These are phyloP conservation scores for Botrytis aclada DNA, from an alignment of 2,329 filamentous ascomycete genomes.

Conservation along the genomic window DNA sequence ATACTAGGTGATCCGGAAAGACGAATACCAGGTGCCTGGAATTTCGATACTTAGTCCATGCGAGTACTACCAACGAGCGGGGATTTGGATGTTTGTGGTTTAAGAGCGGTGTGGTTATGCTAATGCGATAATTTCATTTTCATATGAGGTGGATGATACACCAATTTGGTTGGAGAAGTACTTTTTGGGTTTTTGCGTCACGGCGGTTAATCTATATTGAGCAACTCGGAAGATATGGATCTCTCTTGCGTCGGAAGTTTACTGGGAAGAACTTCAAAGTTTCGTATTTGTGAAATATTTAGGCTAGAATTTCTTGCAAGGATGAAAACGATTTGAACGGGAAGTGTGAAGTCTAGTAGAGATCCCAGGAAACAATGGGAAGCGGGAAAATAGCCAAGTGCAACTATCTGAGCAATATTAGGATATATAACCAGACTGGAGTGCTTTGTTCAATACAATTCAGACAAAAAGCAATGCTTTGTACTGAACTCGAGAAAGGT, in stretches of 20 bases:
- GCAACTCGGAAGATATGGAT: neutral
- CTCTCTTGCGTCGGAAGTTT: neutral
- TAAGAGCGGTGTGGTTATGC: fast-evolving
- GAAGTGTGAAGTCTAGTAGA: neutral
- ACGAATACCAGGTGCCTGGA: neutral
- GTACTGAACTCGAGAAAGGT: neutral
- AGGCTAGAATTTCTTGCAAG: neutral
- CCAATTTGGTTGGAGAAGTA: neutral
- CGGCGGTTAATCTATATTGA: neutral
- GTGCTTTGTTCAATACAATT: neutral
- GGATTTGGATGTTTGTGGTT: no score
- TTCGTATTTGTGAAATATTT: neutral
- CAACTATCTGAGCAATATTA: neutral
- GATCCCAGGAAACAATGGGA: fast-evolving
- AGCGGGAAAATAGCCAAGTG: neutral
- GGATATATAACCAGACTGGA: neutral
- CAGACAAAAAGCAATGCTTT: neutral
- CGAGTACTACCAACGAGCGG: neutral
- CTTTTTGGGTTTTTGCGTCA: neutral
- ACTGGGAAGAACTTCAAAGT: neutral
- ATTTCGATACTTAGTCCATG: neutral
- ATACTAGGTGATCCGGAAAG: neutral
- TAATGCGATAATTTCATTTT: neutral
- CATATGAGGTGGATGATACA: neutral
- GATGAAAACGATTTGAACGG: neutral